Base-by-base conservation (phyloP, 1,284 basidiomycete species). In the Cryptococcus sp. region DNA sequence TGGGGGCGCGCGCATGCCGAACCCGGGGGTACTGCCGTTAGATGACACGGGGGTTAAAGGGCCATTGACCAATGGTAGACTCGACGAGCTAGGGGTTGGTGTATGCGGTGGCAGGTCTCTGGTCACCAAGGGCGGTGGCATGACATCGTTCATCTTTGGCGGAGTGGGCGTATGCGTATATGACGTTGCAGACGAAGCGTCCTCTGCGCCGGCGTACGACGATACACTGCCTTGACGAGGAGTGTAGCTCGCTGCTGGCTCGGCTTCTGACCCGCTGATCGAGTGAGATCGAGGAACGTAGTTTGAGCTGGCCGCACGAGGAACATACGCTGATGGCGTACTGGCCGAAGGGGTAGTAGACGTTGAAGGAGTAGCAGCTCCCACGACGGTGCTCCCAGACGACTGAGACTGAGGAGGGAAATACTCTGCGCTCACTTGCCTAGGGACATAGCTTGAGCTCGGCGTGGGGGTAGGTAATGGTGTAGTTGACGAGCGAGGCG, bases 21-120 rank as follows among this genome's bases (percentile, higher is more conserved):
- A 34, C 2, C 29, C 29, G 8, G 29, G 8, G 13, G 8, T 13
- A 13, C 29, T 34, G 5, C 8, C 29, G 29, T 13, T 34, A 13
- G 29, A 34, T 7, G 29, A 34, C 5, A 4, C 29, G 8, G 29
- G 29, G 8, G 29, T 34, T 7, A 34, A 13, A 7, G 29, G 29
- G 29, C 29, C 29, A 34, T 34, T 37, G 23, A n/a, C 51, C 34
- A 7, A 50, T 25, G 16, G 50, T 10, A 19, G 22, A 26, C n/a
- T n/a, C 20, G 25, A 17, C 43, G 29, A 40, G 50, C 22, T 23
- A 46, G 22, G 34, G 41, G 52, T 41, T 17, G 54, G 48, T 5
- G 59, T 46, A 37, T 63, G 61, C 19, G 61, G 61, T 6, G 61
- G 61, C 11, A 48, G 41, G 41, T 63, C 61, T 41, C 61, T 23